Evolutionary conservation across 768 basidiomycete species (phyloP).

Genomic region (Kwoniella mangroviensis): DNA sequence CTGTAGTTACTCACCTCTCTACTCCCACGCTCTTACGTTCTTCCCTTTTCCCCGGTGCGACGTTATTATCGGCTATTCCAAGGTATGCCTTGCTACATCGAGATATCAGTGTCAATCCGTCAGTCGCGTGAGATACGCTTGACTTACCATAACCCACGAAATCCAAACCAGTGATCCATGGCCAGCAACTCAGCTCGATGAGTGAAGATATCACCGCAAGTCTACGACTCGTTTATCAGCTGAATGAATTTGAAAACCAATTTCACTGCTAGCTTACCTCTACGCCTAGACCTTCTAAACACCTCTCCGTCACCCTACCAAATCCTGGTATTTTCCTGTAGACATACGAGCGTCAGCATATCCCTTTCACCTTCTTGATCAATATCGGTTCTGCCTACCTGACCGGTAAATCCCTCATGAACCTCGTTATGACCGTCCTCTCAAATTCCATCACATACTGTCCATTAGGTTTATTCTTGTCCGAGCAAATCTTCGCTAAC

Average conservation of each 20-base stretch:
- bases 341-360: neutral
- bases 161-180: slow-evolving; percentile 86
- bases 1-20: slow-evolving; percentile 67
- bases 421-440: slow-evolving; percentile 67
- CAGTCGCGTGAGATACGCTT: neutral
- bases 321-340: slow-evolving; percentile 71
- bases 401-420: slow-evolving; percentile 81
- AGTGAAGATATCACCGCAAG: slow-evolving; percentile 83
- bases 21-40: slow-evolving; percentile 91
- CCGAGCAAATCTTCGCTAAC: slow-evolving; percentile 95
- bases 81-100: slow-evolving; percentile 66
- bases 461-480: slow-evolving; percentile 95
- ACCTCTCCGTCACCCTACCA: slow-evolving; percentile 85
- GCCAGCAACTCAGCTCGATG: slow-evolving; percentile 74
- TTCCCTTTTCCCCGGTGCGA: slow-evolving; percentile 74
- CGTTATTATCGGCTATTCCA: slow-evolving; percentile 82
- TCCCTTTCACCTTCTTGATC: neutral
- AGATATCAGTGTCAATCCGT: slow-evolving; percentile 1
- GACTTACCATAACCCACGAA: slow-evolving; percentile 69
- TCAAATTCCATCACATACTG: slow-evolving; percentile 79
- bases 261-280: slow-evolving; percentile 63
- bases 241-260: neutral
- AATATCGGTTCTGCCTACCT: slow-evolving; percentile 51
- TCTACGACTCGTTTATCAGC: slow-evolving; percentile 61
- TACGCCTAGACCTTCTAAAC: slow-evolving; percentile 84